Conservation (phyloP, 768 basidiomycete species). For the Cystobasidium onofrii region DNA sequence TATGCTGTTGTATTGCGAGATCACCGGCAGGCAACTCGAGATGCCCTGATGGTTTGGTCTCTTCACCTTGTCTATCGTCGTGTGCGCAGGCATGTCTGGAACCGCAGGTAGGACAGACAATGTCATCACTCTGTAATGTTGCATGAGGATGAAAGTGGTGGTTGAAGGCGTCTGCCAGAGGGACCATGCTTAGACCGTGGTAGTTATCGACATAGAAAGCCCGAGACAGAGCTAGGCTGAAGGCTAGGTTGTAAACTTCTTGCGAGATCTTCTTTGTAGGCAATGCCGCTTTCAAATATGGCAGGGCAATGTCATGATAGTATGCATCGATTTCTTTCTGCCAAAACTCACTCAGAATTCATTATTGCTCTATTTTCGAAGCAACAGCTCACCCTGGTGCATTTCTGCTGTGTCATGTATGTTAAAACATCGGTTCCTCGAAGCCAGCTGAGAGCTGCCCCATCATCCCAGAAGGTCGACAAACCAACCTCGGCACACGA, state of each 20-base stretch:
- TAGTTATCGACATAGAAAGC: conserved; percentile 76
- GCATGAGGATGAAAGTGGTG: conserved; percentile 35
- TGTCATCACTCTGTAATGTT: conserved; percentile 56
- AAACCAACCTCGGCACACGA: conserved; percentile 35
- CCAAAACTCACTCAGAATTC: background rate
- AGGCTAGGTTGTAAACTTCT: conserved; percentile 52
- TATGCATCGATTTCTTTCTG: background rate
- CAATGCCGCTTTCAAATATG: background rate
- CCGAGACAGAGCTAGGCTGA: conserved; percentile 65
- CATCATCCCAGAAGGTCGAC: conserved; percentile 46
- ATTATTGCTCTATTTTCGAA: too few species aligned
- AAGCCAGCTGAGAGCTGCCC: conserved; percentile 41
- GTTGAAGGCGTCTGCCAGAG: conserved; percentile 61
- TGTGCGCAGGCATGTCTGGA: conserved; percentile 62
- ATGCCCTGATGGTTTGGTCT: background rate
- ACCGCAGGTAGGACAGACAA: conserved; percentile 67
- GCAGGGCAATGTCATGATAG: background rate
- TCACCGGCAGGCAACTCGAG: background rate
- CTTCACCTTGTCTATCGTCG: conserved; percentile 45
- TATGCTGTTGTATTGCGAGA: background rate
- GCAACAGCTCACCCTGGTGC: conserved; percentile 17
- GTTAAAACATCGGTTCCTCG: conserved; percentile 42
- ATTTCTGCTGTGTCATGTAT: conserved; percentile 3
- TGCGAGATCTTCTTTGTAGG: background rate
- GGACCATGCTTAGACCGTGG: conserved; percentile 72